Percentiles rank a stretch among this genome's conserved stretches.
phyloP scores from a whole-genome alignment of 179 eudicot species.

The Beta lomatogona region DNA sequence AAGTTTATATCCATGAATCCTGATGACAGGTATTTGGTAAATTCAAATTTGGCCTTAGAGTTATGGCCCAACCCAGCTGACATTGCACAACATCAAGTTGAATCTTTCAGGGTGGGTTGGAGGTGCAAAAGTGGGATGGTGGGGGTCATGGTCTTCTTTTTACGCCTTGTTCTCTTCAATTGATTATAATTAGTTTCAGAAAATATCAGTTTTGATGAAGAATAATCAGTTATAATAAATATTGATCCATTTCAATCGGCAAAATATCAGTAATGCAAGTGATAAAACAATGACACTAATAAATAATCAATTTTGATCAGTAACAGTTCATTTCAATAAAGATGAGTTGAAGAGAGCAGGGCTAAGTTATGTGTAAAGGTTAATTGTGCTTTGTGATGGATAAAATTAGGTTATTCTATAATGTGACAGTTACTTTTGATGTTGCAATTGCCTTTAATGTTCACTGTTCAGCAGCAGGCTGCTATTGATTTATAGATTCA shows the following conservation, averaged over 20 bases:
- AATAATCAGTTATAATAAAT: background rate
- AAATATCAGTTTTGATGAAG: too few species aligned
- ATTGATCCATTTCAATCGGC: background rate
- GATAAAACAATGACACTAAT: background rate
- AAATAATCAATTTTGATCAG: background rate
- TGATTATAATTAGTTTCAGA: background rate
- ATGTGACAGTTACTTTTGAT: background rate
- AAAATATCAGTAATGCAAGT: background rate
- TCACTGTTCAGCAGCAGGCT: background rate
- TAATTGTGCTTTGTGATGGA: background rate
- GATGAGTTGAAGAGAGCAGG: background rate
- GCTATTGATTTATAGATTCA: background rate
- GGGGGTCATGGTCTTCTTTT: background rate
- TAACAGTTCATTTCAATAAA: background rate
- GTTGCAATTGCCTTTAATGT: background rate
- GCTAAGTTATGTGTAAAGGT: background rate
- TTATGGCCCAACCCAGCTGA: background rate
- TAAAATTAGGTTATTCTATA: background rate
- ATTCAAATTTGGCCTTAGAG: background rate
- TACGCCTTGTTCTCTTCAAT: background rate
- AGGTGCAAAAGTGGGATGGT: background rate
- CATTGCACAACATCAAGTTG: background rate
- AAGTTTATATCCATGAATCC: constrained; percentile 79
- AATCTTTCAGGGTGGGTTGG: background rate
- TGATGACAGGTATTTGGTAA: constrained; percentile 52